Evolutionary conservation across 1,139 yeast species (phyloP).

Genomic region (Magnusiomyces paraingens): DNA sequence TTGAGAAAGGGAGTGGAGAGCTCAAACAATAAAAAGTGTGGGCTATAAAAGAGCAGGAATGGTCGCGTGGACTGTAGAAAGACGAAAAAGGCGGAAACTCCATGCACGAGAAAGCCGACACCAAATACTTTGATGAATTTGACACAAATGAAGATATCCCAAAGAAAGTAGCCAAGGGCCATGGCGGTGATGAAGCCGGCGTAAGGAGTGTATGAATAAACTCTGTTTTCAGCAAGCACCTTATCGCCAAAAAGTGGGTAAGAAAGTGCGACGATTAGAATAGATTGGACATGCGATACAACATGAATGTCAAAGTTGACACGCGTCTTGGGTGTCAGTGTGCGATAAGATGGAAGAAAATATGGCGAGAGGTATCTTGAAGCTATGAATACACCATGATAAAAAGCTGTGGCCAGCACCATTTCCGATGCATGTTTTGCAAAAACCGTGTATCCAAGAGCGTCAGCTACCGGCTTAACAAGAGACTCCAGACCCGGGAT

Average conservation of each 20-base stretch:
- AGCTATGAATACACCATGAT: constrained; percentile 40
- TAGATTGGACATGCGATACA: constrained; percentile 79
- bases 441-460: constrained; percentile 27
- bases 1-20: constrained; percentile 90
- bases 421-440: constrained; percentile 49
- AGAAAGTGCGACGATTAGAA: constrained; percentile 48
- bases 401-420: constrained; percentile 40
- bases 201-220: constrained; percentile 69
- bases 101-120: constrained; percentile 77
- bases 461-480: constrained; percentile 14
- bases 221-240: constrained; percentile 38
- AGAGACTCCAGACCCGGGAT: constrained; percentile 14
- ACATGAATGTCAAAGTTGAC: constrained; percentile 82
- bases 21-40: constrained; percentile 80
- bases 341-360: constrained; percentile 36
- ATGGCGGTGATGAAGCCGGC: constrained; percentile 63
- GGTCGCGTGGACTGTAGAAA: constrained; percentile 61
- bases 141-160: constrained; percentile 74
- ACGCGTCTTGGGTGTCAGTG: constrained; percentile 42
- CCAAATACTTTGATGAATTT: constrained; percentile 64
- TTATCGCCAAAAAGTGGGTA: constrained; percentile 59
- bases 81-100: constrained; percentile 71
- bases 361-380: constrained; percentile 43
- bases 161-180: constrained; percentile 82
- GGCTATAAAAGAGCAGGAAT: constrained; percentile 76